These are phyloP conservation scores for Populus simonii DNA, from an alignment of 345 rosid species.

Conservation along the genomic window DNA sequence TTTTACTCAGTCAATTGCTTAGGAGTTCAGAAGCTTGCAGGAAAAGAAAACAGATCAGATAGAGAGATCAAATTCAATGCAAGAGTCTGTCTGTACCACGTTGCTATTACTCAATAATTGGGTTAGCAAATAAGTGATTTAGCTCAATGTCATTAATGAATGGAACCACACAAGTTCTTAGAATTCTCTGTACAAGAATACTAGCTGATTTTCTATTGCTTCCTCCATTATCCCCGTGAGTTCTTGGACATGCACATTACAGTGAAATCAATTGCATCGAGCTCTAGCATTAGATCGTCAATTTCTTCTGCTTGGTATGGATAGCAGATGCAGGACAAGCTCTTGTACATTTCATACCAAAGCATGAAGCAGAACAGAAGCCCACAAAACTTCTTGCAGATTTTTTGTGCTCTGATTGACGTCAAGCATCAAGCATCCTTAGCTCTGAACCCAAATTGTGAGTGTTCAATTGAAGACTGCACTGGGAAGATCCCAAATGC, in stretches of 20 bases:
- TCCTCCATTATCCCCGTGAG: not conserved
- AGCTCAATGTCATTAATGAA: too few species aligned
- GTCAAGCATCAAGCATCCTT: not conserved
- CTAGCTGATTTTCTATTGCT: not conserved
- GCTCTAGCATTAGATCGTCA: not conserved
- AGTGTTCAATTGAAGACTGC: not conserved
- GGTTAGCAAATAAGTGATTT: too few species aligned
- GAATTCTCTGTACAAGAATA: not conserved
- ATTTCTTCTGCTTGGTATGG: not conserved
- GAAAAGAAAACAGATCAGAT: not conserved
- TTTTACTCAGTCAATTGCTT: not conserved
- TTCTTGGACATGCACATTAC: not conserved
- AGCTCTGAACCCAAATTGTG: not conserved
- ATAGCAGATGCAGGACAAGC: not conserved
- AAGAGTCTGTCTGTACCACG: too few species aligned
- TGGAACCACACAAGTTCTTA: not conserved
- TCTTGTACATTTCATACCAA: not conserved
- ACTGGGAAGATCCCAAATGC: not conserved
- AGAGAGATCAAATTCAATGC: not conserved
- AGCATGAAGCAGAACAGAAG: not conserved
- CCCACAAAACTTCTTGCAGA: not conserved
- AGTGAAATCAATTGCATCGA: not conserved
- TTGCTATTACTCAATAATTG: too few species aligned
- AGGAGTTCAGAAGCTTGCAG: not conserved
- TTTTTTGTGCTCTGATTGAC: not conserved